Percentiles rank a stretch among this genome's conserved stretches.
Conservation (phyloP, 1,139 yeast genomes). For the Pichia sp. region DNA sequence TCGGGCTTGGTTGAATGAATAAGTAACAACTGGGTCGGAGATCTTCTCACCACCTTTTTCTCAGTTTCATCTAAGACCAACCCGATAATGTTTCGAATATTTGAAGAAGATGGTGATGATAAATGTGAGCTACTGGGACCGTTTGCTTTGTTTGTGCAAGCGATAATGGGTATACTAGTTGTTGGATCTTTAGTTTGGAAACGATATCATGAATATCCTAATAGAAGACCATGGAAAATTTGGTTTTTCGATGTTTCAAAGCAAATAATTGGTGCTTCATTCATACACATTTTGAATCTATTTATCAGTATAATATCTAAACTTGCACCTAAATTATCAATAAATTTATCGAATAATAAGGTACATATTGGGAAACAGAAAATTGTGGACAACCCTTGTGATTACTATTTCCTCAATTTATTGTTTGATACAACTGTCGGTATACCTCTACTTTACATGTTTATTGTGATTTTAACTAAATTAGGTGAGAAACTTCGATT, state of each 20-base stretch:
- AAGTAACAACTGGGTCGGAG: no score
- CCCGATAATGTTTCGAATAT: no score
- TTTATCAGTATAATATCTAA: slow-evolving; percentile 44
- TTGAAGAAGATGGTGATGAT: slow-evolving; percentile 8
- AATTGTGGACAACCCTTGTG: slow-evolving; percentile 55
- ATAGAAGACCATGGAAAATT: slow-evolving; percentile 74
- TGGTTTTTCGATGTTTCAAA: slow-evolving; percentile 90
- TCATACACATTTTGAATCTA: slow-evolving; percentile 77
- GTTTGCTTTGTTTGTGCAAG: slow-evolving; percentile 59
- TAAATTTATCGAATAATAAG: no score
- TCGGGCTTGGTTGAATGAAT: no score
- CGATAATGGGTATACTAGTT: slow-evolving; percentile 65
- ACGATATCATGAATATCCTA: slow-evolving; percentile 70
- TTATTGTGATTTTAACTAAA: slow-evolving; percentile 1
- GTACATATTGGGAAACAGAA: no score
- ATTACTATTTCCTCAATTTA: slow-evolving; percentile 86
- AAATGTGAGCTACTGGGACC: slow-evolving; percentile 67
- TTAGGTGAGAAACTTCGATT: slow-evolving; percentile 43
- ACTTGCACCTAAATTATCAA: slow-evolving; percentile 1
- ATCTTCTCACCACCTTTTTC: no score
- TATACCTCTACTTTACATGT: slow-evolving; percentile 27
- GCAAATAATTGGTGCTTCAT: slow-evolving; percentile 80
- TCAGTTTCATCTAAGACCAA: no score
- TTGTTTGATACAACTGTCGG: slow-evolving; percentile 94
- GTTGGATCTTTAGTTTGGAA: slow-evolving; percentile 67